phyloP scores from a whole-genome alignment of 345 rosid species.

The Hibiscus mutabilis region DNA sequence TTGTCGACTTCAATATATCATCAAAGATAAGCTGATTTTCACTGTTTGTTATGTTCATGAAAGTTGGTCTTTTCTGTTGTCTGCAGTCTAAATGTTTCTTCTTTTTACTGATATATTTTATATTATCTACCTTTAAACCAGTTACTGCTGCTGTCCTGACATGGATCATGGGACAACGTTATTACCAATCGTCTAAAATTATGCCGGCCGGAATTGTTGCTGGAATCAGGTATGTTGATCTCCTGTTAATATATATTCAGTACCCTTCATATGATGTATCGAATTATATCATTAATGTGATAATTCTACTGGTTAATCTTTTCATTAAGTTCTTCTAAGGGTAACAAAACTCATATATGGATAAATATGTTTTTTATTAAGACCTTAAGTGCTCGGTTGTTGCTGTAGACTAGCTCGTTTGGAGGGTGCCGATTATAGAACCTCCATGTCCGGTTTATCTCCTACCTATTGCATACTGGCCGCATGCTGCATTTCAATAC shows the following conservation, averaged over 20 bases:
- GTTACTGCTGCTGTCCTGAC: slow-evolving; percentile 66
- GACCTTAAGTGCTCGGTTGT: not conserved
- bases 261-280: not conserved
- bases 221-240: slow-evolving; percentile 55
- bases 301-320: not conserved
- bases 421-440: not conserved
- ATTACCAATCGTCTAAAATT: slow-evolving; percentile 69
- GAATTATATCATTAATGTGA: not conserved
- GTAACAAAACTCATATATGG: not conserved
- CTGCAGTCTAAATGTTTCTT: slow-evolving; percentile 2
- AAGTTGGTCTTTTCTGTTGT: not conserved
- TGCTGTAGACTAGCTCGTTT: not conserved
- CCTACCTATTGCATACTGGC: not conserved
- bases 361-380: not conserved
- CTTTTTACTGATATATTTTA: slow-evolving; percentile 8
- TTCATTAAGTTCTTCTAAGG: not conserved
- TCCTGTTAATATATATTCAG: not conserved
- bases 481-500: not conserved
- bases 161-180: slow-evolving; percentile 84
- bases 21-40: not conserved
- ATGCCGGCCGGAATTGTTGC: slow-evolving; percentile 96
- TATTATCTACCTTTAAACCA: slow-evolving; percentile 21
- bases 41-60: not conserved
- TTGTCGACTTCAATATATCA: not conserved
- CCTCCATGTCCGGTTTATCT: not conserved